Evolutionary conservation across 2,329 filamentous ascomycete genomes (phyloP).

Genomic region (Hortaea werneckii): DNA sequence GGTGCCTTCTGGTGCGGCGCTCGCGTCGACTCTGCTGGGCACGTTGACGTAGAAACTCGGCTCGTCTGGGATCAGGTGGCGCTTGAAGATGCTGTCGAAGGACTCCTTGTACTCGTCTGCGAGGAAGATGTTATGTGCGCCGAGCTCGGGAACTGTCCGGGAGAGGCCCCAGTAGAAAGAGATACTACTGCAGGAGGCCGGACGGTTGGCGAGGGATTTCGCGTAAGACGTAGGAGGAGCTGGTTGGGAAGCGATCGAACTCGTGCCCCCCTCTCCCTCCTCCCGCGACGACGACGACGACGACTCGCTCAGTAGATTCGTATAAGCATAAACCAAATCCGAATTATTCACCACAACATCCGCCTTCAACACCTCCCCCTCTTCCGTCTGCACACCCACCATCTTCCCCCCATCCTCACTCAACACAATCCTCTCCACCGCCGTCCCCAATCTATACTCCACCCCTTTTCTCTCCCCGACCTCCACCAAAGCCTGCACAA

Average conservation of each 20-base stretch:
- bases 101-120: conserved; percentile 61
- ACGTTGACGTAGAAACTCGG: conserved; percentile 73
- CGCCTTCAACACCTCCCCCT: conserved; percentile 49
- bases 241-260: background rate
- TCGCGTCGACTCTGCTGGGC: conserved; percentile 56
- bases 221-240: conserved; percentile 26
- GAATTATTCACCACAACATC: conserved; percentile 63
- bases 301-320: conserved; percentile 49
- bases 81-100: conserved; percentile 68
- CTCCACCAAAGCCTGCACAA: conserved; percentile 52
- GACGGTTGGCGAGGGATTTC: conserved; percentile 37
- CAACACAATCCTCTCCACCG: conserved; percentile 47
- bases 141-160: conserved; percentile 50
- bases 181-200: conserved; percentile 60
- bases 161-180: conserved; percentile 67
- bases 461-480: conserved; percentile 54
- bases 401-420: conserved; percentile 42
- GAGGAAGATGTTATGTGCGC: conserved; percentile 68
- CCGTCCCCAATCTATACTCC: conserved; percentile 49
- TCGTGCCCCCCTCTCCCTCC: no score
- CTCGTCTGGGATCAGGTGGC: conserved; percentile 54
- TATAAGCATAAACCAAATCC: conserved; percentile 66
- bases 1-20: conserved; percentile 54
- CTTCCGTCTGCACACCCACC: conserved; percentile 49
- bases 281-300: background rate